Conservation (phyloP, 169 alveolate species). For the Plasmodium cynomolgi region DNA sequence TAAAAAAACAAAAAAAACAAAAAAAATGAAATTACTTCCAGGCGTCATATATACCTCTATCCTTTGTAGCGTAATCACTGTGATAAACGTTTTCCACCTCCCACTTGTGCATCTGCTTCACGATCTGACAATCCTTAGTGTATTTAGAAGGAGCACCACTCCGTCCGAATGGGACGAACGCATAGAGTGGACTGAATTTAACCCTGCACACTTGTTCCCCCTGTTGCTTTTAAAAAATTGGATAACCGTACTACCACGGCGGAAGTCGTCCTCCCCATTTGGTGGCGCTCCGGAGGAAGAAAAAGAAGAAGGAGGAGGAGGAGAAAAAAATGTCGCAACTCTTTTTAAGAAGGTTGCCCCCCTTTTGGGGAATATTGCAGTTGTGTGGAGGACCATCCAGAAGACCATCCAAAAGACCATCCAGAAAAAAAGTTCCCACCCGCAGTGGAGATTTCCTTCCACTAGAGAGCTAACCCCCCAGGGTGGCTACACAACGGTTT, state of each 20-base stretch:
- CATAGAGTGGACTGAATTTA: background rate
- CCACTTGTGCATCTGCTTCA: conserved; percentile 22
- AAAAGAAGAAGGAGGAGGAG: background rate
- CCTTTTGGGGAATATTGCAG: background rate
- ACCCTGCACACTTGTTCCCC: background rate
- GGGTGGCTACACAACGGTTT: background rate
- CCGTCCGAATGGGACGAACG: background rate
- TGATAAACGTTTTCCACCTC: background rate
- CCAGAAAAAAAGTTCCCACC: background rate
- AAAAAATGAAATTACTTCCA: conserved; percentile 58
- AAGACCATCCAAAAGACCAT: too few relatives aligned
- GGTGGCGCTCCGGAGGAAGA: background rate
- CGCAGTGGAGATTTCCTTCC: background rate
- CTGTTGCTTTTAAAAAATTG: background rate
- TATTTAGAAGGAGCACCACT: background rate
- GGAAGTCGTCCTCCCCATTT: background rate
- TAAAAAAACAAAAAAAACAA: background rate
- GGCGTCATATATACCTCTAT: conserved; percentile 1
- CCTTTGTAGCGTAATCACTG: conserved; percentile 8
- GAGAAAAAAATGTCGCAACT: background rate
- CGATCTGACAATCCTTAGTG: background rate
- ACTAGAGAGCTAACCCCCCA: background rate
- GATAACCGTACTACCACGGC: background rate
- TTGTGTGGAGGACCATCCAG: background rate
- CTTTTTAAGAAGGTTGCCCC: background rate